Evolutionary conservation across 164 flowering plant genomes (phyloP).

Genomic region (Akebia trifoliata): DNA sequence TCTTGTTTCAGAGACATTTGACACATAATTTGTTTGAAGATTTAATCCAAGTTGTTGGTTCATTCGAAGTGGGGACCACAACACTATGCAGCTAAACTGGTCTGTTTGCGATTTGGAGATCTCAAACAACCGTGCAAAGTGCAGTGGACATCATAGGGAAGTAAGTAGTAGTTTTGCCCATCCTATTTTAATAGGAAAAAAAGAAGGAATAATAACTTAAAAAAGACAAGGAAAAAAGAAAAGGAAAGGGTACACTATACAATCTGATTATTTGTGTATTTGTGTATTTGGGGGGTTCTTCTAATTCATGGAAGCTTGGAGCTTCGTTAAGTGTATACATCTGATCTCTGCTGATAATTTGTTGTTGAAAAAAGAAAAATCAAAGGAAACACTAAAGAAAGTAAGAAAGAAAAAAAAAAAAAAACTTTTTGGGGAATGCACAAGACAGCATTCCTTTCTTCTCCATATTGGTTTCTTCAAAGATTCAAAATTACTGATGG

Average conservation of each 20-base stretch:
- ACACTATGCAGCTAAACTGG: conserved; percentile 30
- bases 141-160: conserved; percentile 27
- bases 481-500: too few relatives aligned
- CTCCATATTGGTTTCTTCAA: too few relatives aligned
- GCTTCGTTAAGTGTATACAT: conserved; percentile 29
- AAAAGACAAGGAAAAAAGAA: conserved; percentile 4
- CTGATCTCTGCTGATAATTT: conserved; percentile 12
- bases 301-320: conserved; percentile 15
- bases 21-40: conserved; percentile 9
- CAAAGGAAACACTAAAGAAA: too few relatives aligned
- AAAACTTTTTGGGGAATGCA: too few relatives aligned
- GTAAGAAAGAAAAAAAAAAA: too few relatives aligned
- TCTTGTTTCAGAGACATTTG: conserved; percentile 14
- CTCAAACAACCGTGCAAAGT: conserved; percentile 32
- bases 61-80: conserved; percentile 57
- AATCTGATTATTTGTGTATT: conserved; percentile 6
- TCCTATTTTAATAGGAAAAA: not conserved
- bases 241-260: conserved; percentile 3
- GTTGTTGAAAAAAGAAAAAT: conserved; percentile 3
- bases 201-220: conserved; percentile 3
- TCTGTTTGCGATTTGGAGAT: conserved; percentile 8
- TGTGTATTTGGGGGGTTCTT: conserved; percentile 3
- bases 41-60: conserved; percentile 49
- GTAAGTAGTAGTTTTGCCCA: not conserved
- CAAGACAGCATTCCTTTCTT: too few relatives aligned